Evolutionary conservation across 768 basidiomycete species (phyloP).

Genomic region (Mycena kentingensis): DNA sequence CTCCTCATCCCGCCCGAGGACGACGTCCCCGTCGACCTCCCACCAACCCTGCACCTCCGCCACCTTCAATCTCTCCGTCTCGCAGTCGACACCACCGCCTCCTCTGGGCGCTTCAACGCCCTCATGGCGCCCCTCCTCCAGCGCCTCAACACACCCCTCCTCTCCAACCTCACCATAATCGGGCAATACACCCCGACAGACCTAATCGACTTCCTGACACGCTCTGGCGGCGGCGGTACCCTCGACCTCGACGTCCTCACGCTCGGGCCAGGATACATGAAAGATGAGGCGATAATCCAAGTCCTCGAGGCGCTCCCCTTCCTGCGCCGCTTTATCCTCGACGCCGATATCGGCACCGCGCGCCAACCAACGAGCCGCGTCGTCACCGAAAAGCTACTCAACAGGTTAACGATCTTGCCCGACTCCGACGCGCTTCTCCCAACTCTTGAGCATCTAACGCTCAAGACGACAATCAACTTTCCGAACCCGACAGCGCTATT

Average conservation of each 20-base stretch:
- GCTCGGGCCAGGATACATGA: conserved; percentile 17
- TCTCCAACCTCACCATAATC: conserved; percentile 13
- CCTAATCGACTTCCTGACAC: conserved; percentile 10
- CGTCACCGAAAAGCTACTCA: conserved; percentile 15
- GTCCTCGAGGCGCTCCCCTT: conserved; percentile 9
- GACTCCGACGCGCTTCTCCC: conserved; percentile 18
- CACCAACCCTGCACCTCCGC: not conserved
- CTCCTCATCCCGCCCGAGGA: not conserved
- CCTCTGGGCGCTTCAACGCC: not conserved
- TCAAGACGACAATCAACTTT: conserved; percentile 17
- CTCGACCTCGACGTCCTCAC: conserved; percentile 4
- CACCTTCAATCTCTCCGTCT: conserved; percentile 9
- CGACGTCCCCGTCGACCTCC: not conserved
- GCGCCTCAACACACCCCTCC: conserved; percentile 1
- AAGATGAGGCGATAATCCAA: conserved; percentile 8
- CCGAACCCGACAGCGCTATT: conserved; percentile 10
- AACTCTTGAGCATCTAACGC: conserved; percentile 1
- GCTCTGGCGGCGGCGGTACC: conserved; percentile 12
- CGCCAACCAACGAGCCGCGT: conserved; percentile 17
- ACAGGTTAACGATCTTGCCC: conserved; percentile 13
- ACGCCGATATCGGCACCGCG: conserved; percentile 18
- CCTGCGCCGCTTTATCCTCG: conserved; percentile 7
- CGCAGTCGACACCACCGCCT: not conserved
- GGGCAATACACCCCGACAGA: conserved; percentile 10
- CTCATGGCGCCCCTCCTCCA: conserved; percentile 11